These are phyloP conservation scores for Candida glucosophila DNA, from an alignment of 1,139 yeast species.

Conservation along the genomic window DNA sequence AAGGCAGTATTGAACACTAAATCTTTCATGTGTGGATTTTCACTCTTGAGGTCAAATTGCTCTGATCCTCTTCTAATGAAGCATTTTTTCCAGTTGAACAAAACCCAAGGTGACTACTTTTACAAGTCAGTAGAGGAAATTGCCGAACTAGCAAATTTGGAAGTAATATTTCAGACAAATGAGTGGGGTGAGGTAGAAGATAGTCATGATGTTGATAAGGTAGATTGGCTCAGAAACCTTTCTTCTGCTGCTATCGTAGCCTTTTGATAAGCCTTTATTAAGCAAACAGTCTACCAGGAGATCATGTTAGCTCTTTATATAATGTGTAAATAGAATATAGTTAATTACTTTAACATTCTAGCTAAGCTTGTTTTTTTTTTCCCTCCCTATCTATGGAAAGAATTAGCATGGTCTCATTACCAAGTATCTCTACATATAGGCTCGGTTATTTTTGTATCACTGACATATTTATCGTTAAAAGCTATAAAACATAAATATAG, in stretches of 20 bases:
- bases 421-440: too few species aligned
- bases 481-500: too few species aligned
- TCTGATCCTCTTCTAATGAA: constrained; percentile 13
- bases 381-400: too few species aligned
- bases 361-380: too few species aligned
- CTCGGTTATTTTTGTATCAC: too few species aligned
- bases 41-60: constrained; percentile 31
- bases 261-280: too few species aligned
- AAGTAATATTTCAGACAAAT: constrained; percentile 73
- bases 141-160: constrained; percentile 71
- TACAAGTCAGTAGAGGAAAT: constrained; percentile 55
- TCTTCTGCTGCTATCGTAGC: constrained; percentile 67
- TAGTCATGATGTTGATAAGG: constrained; percentile 93
- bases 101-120: constrained; percentile 18
- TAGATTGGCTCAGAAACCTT: constrained; percentile 74
- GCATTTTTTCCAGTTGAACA: constrained; percentile 29
- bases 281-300: too few species aligned
- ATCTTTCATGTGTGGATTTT: constrained; percentile 73
- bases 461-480: too few species aligned
- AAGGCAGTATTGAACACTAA: constrained; percentile 78
- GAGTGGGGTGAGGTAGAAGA: constrained; percentile 99
- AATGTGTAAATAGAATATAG: too few species aligned
- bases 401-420: too few species aligned
- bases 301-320: too few species aligned
- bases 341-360: too few species aligned